Evolutionary conservation across 148 eudicot genomes (phyloP), one percentile per base, ranked within the genome.

Genomic region (Rhododendron ovatum): DNA sequence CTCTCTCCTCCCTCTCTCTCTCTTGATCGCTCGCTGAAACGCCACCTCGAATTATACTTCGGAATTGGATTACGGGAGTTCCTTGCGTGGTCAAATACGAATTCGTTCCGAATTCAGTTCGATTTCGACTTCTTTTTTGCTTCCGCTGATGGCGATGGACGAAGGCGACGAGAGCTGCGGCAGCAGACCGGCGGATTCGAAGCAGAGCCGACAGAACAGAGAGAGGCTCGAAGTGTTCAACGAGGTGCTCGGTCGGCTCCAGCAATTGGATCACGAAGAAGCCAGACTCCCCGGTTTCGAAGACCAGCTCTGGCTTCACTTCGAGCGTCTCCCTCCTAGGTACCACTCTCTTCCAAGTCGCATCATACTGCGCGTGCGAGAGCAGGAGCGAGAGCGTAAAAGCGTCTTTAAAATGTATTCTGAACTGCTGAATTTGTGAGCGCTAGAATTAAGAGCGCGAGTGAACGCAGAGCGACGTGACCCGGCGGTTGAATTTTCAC

Each of bases 281-380:
- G 91, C 89, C 3, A 75, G 85, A 2, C 88, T 90, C 22, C 90
- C 90, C 18, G 93, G 88, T 2, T 94, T 94, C 69, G 91, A 93
- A 30, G 91, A 93, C 86, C 91, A 90, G 84, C 93, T 94, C 24
- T 93, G 95, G 94, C 88, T 86, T 81, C 96, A 94, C 85, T 94
- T 94, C 82, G 90, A 93, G 76, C 92, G 96, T 50, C 91, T 93
- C 61, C 96, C 96, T 85, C 87, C 88, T 73, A 86, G 91, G 95
- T 93, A 45, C 13, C 5, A 47, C 12, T 47, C 11, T 47, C 12
- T 47, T 47, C 45, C 7, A 47, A 47, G 50, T 47, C 50, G 2
- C 50, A 47, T 47, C 9, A 9, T 47, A 47, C 9, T 9, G 50
- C 50, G 50, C 50, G 12, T 47, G 50, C 50, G 50, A 12, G 50